Evolutionary conservation across 768 basidiomycete species (phyloP).

Genomic region (Leccinum subgranulosum): DNA sequence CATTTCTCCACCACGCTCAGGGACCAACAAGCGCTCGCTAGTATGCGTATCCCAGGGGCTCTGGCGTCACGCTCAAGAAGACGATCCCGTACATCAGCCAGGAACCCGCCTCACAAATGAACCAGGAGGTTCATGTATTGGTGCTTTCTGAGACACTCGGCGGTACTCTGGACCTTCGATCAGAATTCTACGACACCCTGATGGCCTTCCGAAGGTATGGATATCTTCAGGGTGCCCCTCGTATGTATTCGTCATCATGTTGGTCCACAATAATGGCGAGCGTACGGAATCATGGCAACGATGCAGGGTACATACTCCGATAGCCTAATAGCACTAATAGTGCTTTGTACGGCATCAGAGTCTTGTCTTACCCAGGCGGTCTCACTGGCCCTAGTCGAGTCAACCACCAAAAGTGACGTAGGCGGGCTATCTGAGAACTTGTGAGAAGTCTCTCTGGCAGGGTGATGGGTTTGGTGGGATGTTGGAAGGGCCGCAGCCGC

Average conservation of each 20-base stretch:
- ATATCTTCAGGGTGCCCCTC: not conserved
- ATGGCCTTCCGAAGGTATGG: not conserved
- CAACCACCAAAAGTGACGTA: not conserved
- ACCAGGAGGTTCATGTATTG: not conserved
- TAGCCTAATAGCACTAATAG: not conserved
- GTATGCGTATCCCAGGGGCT: not conserved
- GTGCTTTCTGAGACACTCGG: too few relatives aligned
- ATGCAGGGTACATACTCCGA: not conserved
- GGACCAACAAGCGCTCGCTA: not conserved
- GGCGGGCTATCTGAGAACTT: not conserved
- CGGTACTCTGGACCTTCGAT: not conserved
- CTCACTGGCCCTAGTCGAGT: not conserved
- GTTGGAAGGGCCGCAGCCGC: not conserved
- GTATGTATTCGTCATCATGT: not conserved
- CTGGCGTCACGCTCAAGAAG: not conserved
- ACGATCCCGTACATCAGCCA: not conserved
- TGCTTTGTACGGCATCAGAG: not conserved
- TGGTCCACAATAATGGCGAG: not conserved
- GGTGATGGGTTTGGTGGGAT: not conserved
- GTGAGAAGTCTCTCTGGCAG: not conserved
- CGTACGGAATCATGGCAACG: not conserved
- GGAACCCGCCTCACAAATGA: not conserved
- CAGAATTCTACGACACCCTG: not conserved
- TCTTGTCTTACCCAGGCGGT: not conserved
- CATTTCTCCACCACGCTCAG: not conserved